Evolutionary conservation across 257 asterid genomes (phyloP).

Genomic region (Rubia yunnanensis): DNA sequence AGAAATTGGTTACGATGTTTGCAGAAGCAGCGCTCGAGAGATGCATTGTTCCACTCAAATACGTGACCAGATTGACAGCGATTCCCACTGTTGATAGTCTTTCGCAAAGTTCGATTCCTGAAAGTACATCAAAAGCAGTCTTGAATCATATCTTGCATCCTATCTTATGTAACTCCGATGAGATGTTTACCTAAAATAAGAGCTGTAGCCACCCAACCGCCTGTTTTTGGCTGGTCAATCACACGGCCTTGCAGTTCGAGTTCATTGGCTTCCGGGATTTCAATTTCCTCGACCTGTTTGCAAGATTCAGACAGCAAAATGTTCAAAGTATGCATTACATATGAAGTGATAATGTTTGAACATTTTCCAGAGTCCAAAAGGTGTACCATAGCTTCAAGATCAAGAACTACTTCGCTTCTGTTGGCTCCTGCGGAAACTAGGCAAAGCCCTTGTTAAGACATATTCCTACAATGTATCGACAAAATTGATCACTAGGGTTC

Average conservation of each 20-base stretch:
- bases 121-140: background rate
- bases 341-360: background rate
- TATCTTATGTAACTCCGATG: background rate
- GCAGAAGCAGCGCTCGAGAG: constrained; percentile 4
- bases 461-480: background rate
- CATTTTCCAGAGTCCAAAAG: background rate
- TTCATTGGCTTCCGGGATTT: background rate
- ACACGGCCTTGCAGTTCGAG: background rate
- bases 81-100: constrained; percentile 4
- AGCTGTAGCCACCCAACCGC: constrained; percentile 6
- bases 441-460: background rate
- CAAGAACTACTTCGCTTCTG: background rate
- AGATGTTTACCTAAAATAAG: constrained; percentile 3
- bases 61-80: constrained; percentile 5
- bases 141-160: background rate
- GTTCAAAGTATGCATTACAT: background rate
- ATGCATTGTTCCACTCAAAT: constrained; percentile 1
- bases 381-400: background rate
- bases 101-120: constrained; percentile 7
- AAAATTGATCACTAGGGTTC: background rate
- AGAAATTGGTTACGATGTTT: constrained; percentile 4
- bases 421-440: background rate
- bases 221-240: background rate
- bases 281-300: constrained; percentile 3
- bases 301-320: background rate